Base-by-base conservation (phyloP, 2,329 filamentous ascomycete genomes). In the Aschersonia sp. region DNA sequence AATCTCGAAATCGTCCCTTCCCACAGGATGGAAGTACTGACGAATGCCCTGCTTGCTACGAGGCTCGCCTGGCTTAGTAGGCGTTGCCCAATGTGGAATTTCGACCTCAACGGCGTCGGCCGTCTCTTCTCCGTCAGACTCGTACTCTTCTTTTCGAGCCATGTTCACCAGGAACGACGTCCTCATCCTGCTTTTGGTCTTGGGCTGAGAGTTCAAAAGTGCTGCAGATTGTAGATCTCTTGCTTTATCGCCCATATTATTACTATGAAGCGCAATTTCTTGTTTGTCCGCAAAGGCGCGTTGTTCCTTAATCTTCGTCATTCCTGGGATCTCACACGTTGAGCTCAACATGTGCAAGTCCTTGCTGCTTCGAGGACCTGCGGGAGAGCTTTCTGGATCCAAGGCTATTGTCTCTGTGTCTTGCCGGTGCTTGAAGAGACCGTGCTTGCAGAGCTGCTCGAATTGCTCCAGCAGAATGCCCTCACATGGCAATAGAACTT, bases 401-500 rank as follows among this genome's bases (percentile, higher is more conserved):
- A 22, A 22, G 22, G 22, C 22, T 22, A 22, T 22, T 22, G 22
- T 22, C 22, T 22, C 4, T 22, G 22, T 22, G 22, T 22, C 22
- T 32, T 29, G 47, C 14, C 12, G 5, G 10, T 43, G 30, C 39
- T 46, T 43, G 9, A 41, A 46, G 47, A 78, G 75, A 6, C 67
- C 50, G 5, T 62, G 58, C 32, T 58, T 54, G 29, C 71, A 73
- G 14, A 77, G 57, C 1, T 52, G 52, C 35, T 67, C 66, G 45
- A 79, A 78, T 14, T 68, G 60, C n/a, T 64, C 54, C 2, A 76
- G 52, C 0, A 78, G 43, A 2, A 47, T 45, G 2, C 60, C 44
- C 51, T 80, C 73, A 46, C 85, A 67, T 5, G 67, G 68, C 56
- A 89, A 87, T 1, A 87, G 56, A 2, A 89, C 72, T 55, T 87